phyloP scores from a whole-genome alignment of 352 stramenopile species.

The Phytophthora fragariaefolia region DNA sequence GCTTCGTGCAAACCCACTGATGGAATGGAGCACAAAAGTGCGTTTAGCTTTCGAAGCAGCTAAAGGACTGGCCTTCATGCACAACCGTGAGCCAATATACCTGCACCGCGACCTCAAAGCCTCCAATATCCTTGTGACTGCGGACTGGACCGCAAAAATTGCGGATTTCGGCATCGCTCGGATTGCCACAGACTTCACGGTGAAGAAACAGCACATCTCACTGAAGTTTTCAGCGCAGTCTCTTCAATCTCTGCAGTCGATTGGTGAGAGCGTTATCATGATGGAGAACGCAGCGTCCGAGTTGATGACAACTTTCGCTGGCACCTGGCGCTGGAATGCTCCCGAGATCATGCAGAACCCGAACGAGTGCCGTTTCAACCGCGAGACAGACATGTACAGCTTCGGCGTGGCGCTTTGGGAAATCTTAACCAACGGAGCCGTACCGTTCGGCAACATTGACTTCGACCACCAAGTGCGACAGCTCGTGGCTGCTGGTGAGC shows the following conservation, averaged over 20 bases:
- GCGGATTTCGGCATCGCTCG: conserved; percentile 78
- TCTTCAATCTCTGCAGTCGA: conserved; percentile 34
- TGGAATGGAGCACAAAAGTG: conserved; percentile 76
- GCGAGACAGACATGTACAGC: conserved; percentile 80
- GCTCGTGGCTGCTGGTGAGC: conserved; percentile 61
- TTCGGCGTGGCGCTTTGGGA: conserved; percentile 77
- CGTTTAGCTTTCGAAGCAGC: conserved; percentile 70
- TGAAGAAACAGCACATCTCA: conserved; percentile 44
- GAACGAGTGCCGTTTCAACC: conserved; percentile 71
- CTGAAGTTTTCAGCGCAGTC: conserved; percentile 31
- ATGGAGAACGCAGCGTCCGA: conserved; percentile 40
- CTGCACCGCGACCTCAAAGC: conserved; percentile 78
- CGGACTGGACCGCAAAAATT: conserved; percentile 79
- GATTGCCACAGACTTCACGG: conserved; percentile 71
- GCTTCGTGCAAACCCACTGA: conserved; percentile 60
- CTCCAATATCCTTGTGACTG: conserved; percentile 78
- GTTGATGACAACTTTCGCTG: conserved; percentile 69
- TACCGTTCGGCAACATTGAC: conserved; percentile 67
- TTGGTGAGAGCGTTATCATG: conserved; percentile 34
- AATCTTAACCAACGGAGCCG: conserved; percentile 69
- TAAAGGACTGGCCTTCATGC: conserved; percentile 82
- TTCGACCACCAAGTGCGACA: conserved; percentile 77
- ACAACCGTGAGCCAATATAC: conserved; percentile 78
- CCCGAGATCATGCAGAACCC: conserved; percentile 77
- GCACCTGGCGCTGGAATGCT: conserved; percentile 80